phyloP scores from a whole-genome alignment of 192 early-diverging fungal genomes.

The Coemansia sp. region DNA sequence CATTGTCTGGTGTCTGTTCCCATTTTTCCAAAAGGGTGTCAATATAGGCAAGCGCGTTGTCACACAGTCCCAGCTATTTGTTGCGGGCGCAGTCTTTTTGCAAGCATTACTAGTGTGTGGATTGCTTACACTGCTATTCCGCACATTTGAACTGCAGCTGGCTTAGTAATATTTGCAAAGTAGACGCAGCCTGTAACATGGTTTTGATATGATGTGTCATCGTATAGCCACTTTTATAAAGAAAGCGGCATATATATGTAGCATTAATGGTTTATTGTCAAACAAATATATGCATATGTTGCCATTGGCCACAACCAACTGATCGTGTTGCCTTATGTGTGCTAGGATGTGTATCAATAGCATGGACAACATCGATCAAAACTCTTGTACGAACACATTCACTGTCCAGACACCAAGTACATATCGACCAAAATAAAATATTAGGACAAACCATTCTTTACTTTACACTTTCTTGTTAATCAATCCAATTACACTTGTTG shows the following conservation, averaged over 20 bases:
- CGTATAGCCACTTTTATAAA: background rate
- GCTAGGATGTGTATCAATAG: background rate
- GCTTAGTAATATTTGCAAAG: background rate
- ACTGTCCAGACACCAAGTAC: background rate
- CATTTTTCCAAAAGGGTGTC: background rate
- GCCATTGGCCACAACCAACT: background rate
- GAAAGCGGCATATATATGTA: background rate
- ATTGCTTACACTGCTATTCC: background rate
- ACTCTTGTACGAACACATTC: background rate
- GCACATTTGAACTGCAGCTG: background rate
- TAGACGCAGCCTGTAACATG: background rate
- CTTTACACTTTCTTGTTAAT: background rate
- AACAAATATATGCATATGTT: background rate
- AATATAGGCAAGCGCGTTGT: background rate
- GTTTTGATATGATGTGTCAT: background rate
- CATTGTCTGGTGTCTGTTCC: background rate
- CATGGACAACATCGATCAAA: background rate
- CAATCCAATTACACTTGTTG: background rate
- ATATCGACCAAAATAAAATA: background rate
- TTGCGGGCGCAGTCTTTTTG: background rate
- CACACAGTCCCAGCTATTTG: background rate
- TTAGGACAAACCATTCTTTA: background rate
- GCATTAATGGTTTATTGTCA: background rate
- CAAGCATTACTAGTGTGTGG: background rate
- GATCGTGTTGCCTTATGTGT: background rate